Conservation (phyloP, 345 rosid species). For the Passiflora organensis region DNA sequence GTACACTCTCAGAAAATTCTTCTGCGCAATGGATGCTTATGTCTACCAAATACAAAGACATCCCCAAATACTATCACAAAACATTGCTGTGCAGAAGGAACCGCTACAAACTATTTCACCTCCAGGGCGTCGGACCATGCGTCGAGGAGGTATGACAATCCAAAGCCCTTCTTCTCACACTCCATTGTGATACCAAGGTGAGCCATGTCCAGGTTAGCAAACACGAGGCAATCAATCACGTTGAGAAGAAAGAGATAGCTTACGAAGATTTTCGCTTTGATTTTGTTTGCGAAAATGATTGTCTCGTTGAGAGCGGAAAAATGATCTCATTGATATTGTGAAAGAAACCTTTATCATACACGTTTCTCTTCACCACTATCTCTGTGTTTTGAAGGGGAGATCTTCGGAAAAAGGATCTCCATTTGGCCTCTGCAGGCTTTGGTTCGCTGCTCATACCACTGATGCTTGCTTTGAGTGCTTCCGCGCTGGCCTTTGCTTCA, state of each 20-base stretch:
- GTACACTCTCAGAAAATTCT: no score
- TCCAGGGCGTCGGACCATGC: no score
- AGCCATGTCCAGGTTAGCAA: no score
- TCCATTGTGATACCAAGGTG: no score
- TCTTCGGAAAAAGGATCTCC: constrained; percentile 51
- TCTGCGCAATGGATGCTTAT: no score
- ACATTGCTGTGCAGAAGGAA: no score
- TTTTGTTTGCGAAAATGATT: constrained; percentile 35
- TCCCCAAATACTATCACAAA: no score
- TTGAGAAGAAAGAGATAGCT: neutral
- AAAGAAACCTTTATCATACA: constrained; percentile 58
- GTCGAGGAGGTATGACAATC: no score
- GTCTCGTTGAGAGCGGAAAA: constrained; percentile 57
- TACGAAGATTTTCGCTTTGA: constrained; percentile 29
- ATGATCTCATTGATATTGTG: constrained; percentile 57
- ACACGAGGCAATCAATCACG: no score
- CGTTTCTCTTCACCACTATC: constrained; percentile 39
- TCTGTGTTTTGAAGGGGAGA: constrained; percentile 44
- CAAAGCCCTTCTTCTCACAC: no score
- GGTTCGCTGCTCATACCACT: constrained; percentile 34
- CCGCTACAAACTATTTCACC: no score
- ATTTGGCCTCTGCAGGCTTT: constrained; percentile 47
- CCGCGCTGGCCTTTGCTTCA: constrained; percentile 65
- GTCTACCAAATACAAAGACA: no score
- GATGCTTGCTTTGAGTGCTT: constrained; percentile 56